These are phyloP conservation scores for Lipomyces lipofer DNA, from an alignment of 805 yeast genomes.

Conservation along the genomic window DNA sequence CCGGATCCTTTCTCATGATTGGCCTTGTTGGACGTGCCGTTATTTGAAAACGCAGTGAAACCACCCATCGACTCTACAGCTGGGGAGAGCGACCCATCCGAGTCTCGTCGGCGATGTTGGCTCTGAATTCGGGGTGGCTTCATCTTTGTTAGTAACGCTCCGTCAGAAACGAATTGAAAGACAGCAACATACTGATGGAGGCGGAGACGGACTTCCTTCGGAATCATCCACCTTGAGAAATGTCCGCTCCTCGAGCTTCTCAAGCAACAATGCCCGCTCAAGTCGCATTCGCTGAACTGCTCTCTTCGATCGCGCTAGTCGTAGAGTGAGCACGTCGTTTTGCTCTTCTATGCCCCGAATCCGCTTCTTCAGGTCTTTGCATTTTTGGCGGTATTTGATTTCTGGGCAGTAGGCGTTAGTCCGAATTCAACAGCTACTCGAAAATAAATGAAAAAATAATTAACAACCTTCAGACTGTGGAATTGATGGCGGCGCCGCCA, in stretches of 20 bases:
- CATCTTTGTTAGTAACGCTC: conserved; percentile 4
- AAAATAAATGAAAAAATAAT: not conserved
- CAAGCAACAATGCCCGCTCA: conserved; percentile 79
- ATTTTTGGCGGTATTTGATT: conserved; percentile 57
- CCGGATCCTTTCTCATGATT: not conserved
- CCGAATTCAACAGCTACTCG: no score
- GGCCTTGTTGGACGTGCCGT: not conserved
- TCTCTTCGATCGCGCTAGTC: conserved; percentile 72
- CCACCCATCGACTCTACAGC: conserved; percentile 6
- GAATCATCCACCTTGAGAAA: conserved; percentile 35
- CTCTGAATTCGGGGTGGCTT: conserved; percentile 22
- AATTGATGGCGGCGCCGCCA: conserved; percentile 21
- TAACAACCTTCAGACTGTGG: conserved; percentile 27
- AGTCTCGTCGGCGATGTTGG: conserved; percentile 11
- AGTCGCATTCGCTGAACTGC: conserved; percentile 76
- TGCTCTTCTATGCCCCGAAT: conserved; percentile 36
- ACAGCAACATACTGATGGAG: conserved; percentile 32
- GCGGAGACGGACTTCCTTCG: conserved; percentile 37
- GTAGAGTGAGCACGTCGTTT: conserved; percentile 60
- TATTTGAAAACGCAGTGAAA: conserved; percentile 3
- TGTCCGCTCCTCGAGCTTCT: conserved; percentile 63
- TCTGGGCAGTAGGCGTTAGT: conserved; percentile 32
- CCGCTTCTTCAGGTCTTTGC: conserved; percentile 62
- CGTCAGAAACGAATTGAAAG: not conserved
- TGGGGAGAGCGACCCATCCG: conserved; percentile 18